Evolutionary conservation across 2,329 filamentous ascomycete genomes (phyloP), one percentile per base, ranked within the genome.

Genomic region (Cladobotryum mycophilum): DNA sequence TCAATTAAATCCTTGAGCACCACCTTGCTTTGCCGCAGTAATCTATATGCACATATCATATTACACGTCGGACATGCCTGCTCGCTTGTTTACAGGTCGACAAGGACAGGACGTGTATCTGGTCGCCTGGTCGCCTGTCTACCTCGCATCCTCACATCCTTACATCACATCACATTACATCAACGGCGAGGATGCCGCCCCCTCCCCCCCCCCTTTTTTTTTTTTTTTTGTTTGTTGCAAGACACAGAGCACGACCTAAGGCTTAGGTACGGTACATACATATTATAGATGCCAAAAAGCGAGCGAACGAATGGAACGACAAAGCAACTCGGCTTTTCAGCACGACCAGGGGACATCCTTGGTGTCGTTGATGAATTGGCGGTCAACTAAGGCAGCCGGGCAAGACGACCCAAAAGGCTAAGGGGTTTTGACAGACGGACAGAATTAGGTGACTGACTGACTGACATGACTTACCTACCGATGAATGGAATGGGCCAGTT

Each of bases 331-430:
- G 35, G 37, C 45, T 30, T 17, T 47, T 35, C 34, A 48, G 25
- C 45, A 44, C 40, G 20, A 44, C 45, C 45, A 48, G 38, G 49
- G 49, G 35, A 40, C 20, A 30, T 38, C 45, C 42, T 50, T 47
- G 44, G 35, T 46, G 43, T 22, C 43, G 50, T 55, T 62, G 65
- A 69, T 68, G 69, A 75, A 76, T 70, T 76, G 72, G 73, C 73
- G 73, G 73, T 76, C 73, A 76, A 60, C 52, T 53, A 11, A 30
- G 25, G 25, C 25, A 30, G 25, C 25, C 25, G 25, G 8, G 25
- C 25, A 30, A 30, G 25, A 30, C 25, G 25, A 30, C 25, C 25
- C 25, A 30, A 30, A 30, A 30, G 8, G 9, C 6, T 6, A 8
- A 30, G 9, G 25, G 25, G 6, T 8, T 25, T 30, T 30, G 25